Percentiles rank a stretch among this genome's conserved stretches.
These are phyloP conservation scores for Diaporthe citriasiana DNA, from an alignment of 2,329 filamentous ascomycete genomes.

Conservation along the genomic window DNA sequence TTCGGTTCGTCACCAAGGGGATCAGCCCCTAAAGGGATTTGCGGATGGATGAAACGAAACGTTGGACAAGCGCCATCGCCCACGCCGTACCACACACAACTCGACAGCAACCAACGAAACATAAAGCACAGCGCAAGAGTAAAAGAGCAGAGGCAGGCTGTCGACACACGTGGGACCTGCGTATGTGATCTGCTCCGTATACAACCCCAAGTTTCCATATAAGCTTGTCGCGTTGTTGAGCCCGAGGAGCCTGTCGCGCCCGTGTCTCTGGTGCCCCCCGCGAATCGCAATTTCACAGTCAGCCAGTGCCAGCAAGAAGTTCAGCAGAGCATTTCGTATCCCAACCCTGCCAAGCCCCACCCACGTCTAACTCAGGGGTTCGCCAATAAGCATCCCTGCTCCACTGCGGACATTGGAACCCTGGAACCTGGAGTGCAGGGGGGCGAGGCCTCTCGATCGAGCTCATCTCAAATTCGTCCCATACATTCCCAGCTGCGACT, in stretches of 20 bases:
- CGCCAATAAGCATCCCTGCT: slow-evolving; percentile 28
- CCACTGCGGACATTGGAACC: slow-evolving; percentile 17
- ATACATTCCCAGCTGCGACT: slow-evolving; percentile 19
- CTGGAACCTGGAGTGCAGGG: background rate
- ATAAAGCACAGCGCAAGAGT: background rate
- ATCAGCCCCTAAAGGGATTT: background rate
- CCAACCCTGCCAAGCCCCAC: slow-evolving; percentile 29
- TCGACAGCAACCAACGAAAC: slow-evolving; percentile 3
- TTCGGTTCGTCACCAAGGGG: background rate
- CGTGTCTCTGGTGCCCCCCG: slow-evolving; percentile 23
- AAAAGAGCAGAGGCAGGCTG: background rate
- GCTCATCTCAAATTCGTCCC: slow-evolving; percentile 9
- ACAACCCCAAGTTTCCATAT: slow-evolving; percentile 19
- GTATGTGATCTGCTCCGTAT: background rate
- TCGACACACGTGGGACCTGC: background rate
- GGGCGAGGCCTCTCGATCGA: slow-evolving; percentile 26
- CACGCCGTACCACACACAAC: background rate
- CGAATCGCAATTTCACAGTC: slow-evolving; percentile 30
- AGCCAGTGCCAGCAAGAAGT: slow-evolving; percentile 30
- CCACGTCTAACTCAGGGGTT: slow-evolving; percentile 20
- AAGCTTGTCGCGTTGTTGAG: slow-evolving; percentile 25
- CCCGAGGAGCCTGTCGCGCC: slow-evolving; percentile 6
- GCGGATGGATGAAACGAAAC: slow-evolving; percentile 25
- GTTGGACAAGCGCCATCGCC: background rate
- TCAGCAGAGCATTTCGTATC: slow-evolving; percentile 24